Base-by-base conservation (phyloP, 2,329 filamentous ascomycete species). In the Hypoxylon sp. region DNA sequence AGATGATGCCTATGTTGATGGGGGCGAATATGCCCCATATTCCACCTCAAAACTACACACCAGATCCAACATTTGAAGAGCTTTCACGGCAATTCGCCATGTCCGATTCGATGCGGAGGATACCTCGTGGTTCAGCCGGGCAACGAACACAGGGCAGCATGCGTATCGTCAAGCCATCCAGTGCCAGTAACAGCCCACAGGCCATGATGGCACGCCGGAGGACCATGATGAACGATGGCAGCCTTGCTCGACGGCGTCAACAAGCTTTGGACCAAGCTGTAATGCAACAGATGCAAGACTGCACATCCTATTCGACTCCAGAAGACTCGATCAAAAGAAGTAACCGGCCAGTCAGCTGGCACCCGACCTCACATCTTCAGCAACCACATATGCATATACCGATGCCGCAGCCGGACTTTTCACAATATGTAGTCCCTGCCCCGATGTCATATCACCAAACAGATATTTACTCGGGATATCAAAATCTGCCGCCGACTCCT, bases 331-430 rank as follows among this genome's bases (percentile, higher is more conserved):
- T 69, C 27, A 72, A 68, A 61, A 68, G 72, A 64, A 70, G 76
- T 27, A 71, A 72, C 42, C 80, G 88, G 30, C 88, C 88, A 4
- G 75, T 89, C 34, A 91, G 88, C 75, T 91, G 89, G 89, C 89
- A 91, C 67, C 86, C 88, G 2, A 80, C 81, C 15, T 81, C 86
- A 7, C 76, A 81, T 50, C 69, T 75, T 57, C 67, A 70, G 47
- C 63, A 71, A 49, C 70, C 65, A 23, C 66, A 72, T 11, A 69
- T 70, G 51, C 68, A 71, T 36, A 71, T 74, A 42, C 64, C 69
- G 60, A 55, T 65, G 40, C 64, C 66, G 30, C 73, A 73, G 13
- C 68, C 70, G 48, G 50, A 70, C 35, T 57, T 64, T 20, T 64
- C 68, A 25, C 65, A 71, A 59, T 75, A 78, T 57, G 64, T 72